phyloP scores from a whole-genome alignment of 2,329 filamentous ascomycete genomes.

The Nemania diffusa region DNA sequence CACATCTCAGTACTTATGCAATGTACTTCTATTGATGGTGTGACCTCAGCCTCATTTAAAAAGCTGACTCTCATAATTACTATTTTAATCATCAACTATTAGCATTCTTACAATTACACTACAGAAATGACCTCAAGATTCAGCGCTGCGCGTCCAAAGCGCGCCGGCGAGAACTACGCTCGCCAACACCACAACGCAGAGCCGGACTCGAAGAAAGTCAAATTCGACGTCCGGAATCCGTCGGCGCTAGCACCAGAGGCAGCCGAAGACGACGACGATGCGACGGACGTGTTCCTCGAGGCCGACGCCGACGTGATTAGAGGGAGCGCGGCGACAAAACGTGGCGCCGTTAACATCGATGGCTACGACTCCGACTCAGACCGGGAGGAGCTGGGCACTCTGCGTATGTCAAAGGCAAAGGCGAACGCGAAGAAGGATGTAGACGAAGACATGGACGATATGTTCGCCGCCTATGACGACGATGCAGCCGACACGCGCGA shows the following conservation, averaged over 20 bases:
- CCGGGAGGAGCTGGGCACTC: slow-evolving; percentile 70
- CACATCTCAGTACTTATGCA: not conserved
- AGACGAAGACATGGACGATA: slow-evolving; percentile 78
- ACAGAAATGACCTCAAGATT: slow-evolving; percentile 64
- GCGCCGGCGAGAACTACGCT: slow-evolving; percentile 82
- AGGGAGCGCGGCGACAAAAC: slow-evolving; percentile 79
- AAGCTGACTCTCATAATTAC: not conserved
- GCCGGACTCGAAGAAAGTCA: slow-evolving; percentile 76
- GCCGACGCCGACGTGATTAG: slow-evolving; percentile 96
- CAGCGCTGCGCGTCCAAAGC: slow-evolving; percentile 80
- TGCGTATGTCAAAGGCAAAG: slow-evolving; percentile 43
- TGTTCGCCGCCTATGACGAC: slow-evolving; percentile 77
- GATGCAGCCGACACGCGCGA: slow-evolving; percentile 59
- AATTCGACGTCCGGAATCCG: slow-evolving; percentile 94
- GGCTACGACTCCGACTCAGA: slow-evolving; percentile 96
- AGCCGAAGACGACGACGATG: slow-evolving; percentile 61
- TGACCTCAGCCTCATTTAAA: not conserved
- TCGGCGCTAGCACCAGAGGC: slow-evolving; percentile 89
- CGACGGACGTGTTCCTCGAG: slow-evolving; percentile 75
- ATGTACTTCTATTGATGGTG: slow-evolving; percentile 9
- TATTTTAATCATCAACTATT: not conserved
- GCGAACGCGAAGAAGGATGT: slow-evolving; percentile 52
- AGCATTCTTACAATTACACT: not conserved
- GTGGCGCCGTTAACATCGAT: slow-evolving; percentile 94
- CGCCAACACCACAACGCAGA: slow-evolving; percentile 72